phyloP scores from a whole-genome alignment of 1,284 basidiomycete species.

The Farysia itapuensis region DNA sequence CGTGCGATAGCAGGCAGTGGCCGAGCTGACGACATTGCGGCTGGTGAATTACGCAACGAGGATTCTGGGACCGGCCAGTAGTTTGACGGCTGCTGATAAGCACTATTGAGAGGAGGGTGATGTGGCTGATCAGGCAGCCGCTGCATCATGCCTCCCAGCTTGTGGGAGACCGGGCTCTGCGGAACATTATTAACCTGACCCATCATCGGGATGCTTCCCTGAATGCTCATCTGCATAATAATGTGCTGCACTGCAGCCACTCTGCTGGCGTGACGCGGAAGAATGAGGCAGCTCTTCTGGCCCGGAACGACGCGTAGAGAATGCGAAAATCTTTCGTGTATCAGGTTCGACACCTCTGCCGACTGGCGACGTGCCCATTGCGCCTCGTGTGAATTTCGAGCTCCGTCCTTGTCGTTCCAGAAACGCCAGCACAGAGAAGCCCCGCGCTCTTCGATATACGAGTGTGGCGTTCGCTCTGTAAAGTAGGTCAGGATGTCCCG shows the following conservation, averaged over 20 bases:
- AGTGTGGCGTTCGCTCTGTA: slow-evolving; percentile 80
- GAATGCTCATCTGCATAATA: slow-evolving; percentile 44
- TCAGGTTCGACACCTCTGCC: slow-evolving; percentile 85
- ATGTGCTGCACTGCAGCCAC: slow-evolving; percentile 70
- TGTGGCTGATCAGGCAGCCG: slow-evolving; percentile 32
- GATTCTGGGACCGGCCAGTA: slow-evolving; percentile 39
- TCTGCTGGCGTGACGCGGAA: slow-evolving; percentile 79
- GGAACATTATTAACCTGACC: slow-evolving; percentile 8
- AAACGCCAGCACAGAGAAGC: slow-evolving; percentile 82
- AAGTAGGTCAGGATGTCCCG: slow-evolving; percentile 76
- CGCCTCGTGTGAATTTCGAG: slow-evolving; percentile 65
- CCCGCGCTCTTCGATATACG: slow-evolving; percentile 80
- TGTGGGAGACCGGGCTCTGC: slow-evolving; percentile 13
- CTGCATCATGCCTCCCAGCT: slow-evolving; percentile 18
- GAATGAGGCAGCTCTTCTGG: slow-evolving; percentile 67
- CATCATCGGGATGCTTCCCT: slow-evolving; percentile 8
- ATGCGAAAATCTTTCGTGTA: slow-evolving; percentile 63
- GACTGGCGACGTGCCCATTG: slow-evolving; percentile 82
- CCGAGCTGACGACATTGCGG: not conserved
- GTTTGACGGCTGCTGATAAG: slow-evolving; percentile 50
- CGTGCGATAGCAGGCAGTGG: slow-evolving; percentile 11
- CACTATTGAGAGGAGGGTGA: slow-evolving; percentile 23
- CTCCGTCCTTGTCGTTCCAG: slow-evolving; percentile 66
- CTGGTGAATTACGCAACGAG: slow-evolving; percentile 9
- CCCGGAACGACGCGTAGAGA: slow-evolving; percentile 54